Evolutionary conservation across 1,139 yeast species (phyloP).

Genomic region (Candida labiduridarum): DNA sequence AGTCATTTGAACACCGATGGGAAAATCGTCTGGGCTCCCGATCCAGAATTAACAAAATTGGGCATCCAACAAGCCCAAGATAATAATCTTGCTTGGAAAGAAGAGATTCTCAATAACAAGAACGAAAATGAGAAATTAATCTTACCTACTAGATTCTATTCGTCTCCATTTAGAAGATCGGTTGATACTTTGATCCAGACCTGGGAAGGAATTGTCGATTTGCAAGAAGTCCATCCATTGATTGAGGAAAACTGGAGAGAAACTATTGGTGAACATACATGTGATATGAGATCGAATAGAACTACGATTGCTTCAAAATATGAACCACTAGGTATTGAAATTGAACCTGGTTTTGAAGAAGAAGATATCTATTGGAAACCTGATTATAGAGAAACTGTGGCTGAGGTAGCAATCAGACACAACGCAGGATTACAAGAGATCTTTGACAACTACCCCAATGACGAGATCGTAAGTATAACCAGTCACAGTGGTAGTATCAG

Average conservation of each 20-base stretch:
- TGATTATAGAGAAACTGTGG: conserved; percentile 43
- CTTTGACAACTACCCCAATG: conserved; percentile 25
- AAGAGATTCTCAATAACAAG: conserved; percentile 20
- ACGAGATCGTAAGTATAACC: conserved; percentile 32
- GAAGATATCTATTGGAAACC: conserved; percentile 41
- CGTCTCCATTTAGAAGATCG: conserved; percentile 42
- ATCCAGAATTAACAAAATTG: conserved; percentile 44
- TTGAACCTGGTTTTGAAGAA: conserved; percentile 44
- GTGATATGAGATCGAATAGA: conserved; percentile 45
- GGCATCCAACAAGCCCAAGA: conserved; percentile 44
- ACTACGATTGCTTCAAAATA: conserved; percentile 34
- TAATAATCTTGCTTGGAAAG: conserved; percentile 27
- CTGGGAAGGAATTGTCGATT: conserved; percentile 33
- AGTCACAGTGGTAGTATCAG: conserved; percentile 46
- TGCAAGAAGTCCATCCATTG: conserved; percentile 28
- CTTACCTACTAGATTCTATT: conserved; percentile 34
- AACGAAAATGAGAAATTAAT: conserved; percentile 20
- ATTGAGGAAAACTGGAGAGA: conserved; percentile 47
- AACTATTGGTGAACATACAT: conserved; percentile 46
- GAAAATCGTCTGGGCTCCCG: conserved; percentile 49
- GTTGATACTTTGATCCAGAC: conserved; percentile 39
- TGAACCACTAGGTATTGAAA: conserved; percentile 29
- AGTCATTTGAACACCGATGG: conserved; percentile 47
- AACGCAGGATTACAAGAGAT: conserved; percentile 39
- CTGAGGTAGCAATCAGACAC: conserved; percentile 43